Evolutionary conservation across 2,329 filamentous ascomycete species (phyloP).

Genomic region (Microdochium trichocladiopsis): DNA sequence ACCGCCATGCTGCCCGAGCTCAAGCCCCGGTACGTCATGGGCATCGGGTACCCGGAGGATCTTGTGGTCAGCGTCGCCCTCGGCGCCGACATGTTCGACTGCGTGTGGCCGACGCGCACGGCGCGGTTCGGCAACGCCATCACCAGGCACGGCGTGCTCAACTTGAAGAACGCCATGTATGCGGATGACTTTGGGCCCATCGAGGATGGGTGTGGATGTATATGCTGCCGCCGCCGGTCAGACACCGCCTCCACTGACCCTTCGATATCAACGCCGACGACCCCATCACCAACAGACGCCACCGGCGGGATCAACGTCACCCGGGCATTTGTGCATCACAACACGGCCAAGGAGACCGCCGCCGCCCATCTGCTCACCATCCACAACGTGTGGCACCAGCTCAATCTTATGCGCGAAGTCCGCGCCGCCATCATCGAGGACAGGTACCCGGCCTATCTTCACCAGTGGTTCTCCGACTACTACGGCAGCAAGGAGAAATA

Average conservation of each 20-base stretch:
- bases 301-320: conserved; percentile 61
- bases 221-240: conserved; percentile 54
- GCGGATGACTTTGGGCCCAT: conserved; percentile 77
- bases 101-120: conserved; percentile 95
- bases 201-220: conserved; percentile 75
- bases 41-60: conserved; percentile 95
- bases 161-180: conserved; percentile 70
- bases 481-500: conserved; percentile 63
- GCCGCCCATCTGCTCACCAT: conserved; percentile 81
- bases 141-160: conserved; percentile 73
- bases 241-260: no score
- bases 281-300: not conserved
- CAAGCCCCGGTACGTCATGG: conserved; percentile 99
- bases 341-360: conserved; percentile 89
- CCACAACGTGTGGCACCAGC: conserved; percentile 91
- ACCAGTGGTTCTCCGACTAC: conserved; percentile 67
- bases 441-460: conserved; percentile 70
- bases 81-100: conserved; percentile 99
- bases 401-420: conserved; percentile 71
- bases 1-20: conserved; percentile 77
- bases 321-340: conserved; percentile 83
- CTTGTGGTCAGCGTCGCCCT: conserved; percentile 88
- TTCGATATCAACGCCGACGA: not conserved
- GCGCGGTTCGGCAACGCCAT: conserved; percentile 95
- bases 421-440: conserved; percentile 77